A percentile compares a stretch with the other conserved stretches of the same genome.
phyloP scores from a whole-genome alignment of 768 basidiomycete species.

The Suillus decipiens region DNA sequence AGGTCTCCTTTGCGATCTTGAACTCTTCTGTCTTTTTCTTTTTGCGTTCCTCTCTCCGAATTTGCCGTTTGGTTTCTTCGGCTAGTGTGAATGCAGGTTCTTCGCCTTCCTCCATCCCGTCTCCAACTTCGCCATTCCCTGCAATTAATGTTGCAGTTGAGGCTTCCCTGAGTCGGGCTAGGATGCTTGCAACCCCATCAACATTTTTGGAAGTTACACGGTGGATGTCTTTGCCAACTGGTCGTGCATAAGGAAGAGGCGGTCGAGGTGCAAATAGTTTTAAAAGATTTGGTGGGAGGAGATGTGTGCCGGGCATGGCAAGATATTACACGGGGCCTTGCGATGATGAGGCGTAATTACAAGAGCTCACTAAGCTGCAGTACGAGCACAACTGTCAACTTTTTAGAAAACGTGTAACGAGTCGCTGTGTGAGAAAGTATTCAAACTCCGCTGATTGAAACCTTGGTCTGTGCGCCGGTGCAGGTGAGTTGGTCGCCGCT shows the following conservation, averaged over 20 bases:
- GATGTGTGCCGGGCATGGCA: conserved; percentile 70
- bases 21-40: conserved; percentile 76
- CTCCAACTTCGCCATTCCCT: conserved; percentile 46
- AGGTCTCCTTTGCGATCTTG: conserved; percentile 80
- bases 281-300: conserved; percentile 93
- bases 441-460: conserved; percentile 32
- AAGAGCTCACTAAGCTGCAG: neutral
- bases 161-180: conserved; percentile 74
- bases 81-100: conserved; percentile 79
- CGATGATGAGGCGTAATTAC: neutral
- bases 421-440: conserved; percentile 14
- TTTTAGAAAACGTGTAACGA: conserved; percentile 2
- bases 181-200: conserved; percentile 72
- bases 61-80: conserved; percentile 80
- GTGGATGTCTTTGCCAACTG: conserved; percentile 82
- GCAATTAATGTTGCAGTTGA: conserved; percentile 68
- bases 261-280: conserved; percentile 96
- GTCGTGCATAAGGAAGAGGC: conserved; percentile 82
- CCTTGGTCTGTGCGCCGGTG: conserved; percentile 17
- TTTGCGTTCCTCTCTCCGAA: conserved; percentile 76
- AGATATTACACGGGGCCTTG: neutral
- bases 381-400: neutral
- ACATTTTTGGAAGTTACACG: conserved; percentile 70
- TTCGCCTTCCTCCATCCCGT: conserved; percentile 82
- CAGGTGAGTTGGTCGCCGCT: conserved; percentile 10